phyloP scores from a whole-genome alignment of 352 stramenopile species.

The Blastocystis sp. region DNA sequence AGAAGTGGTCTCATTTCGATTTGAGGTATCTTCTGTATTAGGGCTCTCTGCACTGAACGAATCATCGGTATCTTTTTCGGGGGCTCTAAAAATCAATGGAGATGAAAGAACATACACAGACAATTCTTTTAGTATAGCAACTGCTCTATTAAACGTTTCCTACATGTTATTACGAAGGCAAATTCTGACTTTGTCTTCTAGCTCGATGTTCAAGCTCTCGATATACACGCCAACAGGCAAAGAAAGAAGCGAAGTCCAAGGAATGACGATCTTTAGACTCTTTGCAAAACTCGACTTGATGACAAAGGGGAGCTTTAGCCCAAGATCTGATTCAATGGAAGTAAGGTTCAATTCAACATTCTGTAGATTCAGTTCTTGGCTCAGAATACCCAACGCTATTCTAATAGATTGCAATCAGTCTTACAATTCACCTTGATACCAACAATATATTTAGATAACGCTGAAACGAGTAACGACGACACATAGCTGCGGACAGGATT shows the following conservation, averaged over 20 bases:
- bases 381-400: slow-evolving; percentile 53
- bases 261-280: slow-evolving; percentile 61
- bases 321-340: slow-evolving; percentile 36
- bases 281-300: slow-evolving; percentile 57
- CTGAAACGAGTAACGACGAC: slow-evolving; percentile 45
- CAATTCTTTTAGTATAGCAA: background rate
- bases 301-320: slow-evolving; percentile 25
- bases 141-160: background rate
- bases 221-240: slow-evolving; percentile 57
- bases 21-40: background rate
- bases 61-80: background rate
- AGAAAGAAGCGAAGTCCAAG: slow-evolving; percentile 61
- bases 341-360: slow-evolving; percentile 62
- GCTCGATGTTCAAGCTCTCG: slow-evolving; percentile 49
- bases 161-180: background rate
- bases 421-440: slow-evolving; percentile 59
- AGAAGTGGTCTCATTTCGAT: background rate
- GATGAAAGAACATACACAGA: background rate
- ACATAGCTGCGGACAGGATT: slow-evolving; percentile 55
- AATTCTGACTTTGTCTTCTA: slow-evolving; percentile 32
- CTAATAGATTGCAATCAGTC: background rate
- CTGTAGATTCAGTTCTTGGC: slow-evolving; percentile 59
- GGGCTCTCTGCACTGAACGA: background rate
- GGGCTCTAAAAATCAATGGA: background rate
- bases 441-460: slow-evolving; percentile 62